A percentile compares a stretch with the other conserved stretches of the same genome.
Conservation (phyloP, 2,329 filamentous ascomycete genomes). For the Sclerotinia minor region DNA sequence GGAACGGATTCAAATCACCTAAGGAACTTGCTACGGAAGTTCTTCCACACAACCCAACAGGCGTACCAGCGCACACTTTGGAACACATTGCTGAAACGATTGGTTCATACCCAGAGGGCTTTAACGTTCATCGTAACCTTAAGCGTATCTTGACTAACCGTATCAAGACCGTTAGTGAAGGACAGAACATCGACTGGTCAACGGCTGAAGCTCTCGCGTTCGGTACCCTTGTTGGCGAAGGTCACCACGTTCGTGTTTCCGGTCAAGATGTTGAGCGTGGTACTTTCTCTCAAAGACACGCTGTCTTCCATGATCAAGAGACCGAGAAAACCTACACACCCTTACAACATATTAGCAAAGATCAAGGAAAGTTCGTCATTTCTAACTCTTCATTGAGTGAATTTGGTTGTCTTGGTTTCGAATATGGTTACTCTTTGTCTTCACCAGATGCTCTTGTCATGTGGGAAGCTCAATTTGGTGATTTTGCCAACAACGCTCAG, state of each 20-base stretch:
- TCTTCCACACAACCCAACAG: conserved; percentile 86
- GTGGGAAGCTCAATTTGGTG: conserved; percentile 99
- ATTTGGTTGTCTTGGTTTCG: conserved; percentile 81
- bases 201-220: conserved; percentile 96
- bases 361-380: conserved; percentile 95
- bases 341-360: conserved; percentile 81
- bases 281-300: conserved; percentile 97
- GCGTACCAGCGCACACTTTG: conserved; percentile 69
- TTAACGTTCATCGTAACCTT: conserved; percentile 89
- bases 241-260: conserved; percentile 95
- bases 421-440: conserved; percentile 97
- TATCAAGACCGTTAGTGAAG: conserved; percentile 88
- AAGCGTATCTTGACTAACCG: conserved; percentile 91
- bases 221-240: conserved; percentile 85
- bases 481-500: conserved; percentile 99
- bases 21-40: conserved; percentile 96
- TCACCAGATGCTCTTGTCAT: conserved; percentile 97
- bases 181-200: conserved; percentile 95
- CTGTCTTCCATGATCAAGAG: conserved; percentile 97
- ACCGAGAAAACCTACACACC: conserved; percentile 91
- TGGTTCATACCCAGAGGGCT: conserved; percentile 76
- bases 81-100: conserved; percentile 82
- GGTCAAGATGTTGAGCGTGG: conserved; percentile 99
- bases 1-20: conserved; percentile 99
- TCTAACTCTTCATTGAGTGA: conserved; percentile 86